Percentiles rank a stretch among this genome's conserved stretches.
Evolutionary conservation across 78 protist genomes (phyloP).

Genomic region (Monocercomonoides exilis): DNA sequence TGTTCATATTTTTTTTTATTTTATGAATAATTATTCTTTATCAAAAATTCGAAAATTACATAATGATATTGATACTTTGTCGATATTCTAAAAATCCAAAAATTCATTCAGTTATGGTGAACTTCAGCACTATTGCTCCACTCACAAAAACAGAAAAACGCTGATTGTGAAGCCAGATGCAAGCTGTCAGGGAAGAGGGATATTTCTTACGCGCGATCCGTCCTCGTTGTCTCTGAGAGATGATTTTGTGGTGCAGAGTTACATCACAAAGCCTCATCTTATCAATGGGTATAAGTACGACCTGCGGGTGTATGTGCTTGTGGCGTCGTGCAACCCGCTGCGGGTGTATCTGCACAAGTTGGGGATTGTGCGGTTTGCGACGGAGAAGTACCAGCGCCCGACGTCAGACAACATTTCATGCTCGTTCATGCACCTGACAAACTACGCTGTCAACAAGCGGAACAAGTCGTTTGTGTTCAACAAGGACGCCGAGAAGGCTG

Average conservation of each 20-base stretch:
- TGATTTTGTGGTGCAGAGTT: constrained; percentile 16
- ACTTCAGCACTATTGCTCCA: background rate
- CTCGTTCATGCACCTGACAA: background rate
- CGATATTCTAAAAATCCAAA: no score
- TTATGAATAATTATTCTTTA: no score
- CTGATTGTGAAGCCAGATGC: constrained; percentile 37
- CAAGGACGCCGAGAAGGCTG: background rate
- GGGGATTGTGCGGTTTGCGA: background rate
- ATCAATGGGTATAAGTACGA: constrained; percentile 13
- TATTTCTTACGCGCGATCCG: constrained; percentile 11
- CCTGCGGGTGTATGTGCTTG: background rate
- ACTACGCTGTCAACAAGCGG: constrained; percentile 14
- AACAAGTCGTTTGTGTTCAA: background rate
- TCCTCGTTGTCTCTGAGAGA: background rate
- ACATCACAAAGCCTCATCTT: background rate
- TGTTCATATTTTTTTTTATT: background rate
- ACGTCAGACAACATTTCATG: background rate
- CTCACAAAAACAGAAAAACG: background rate
- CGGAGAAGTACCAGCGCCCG: background rate
- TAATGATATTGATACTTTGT: no score
- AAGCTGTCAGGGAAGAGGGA: constrained; percentile 39
- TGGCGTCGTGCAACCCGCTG: background rate
- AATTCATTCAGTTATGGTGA: background rate
- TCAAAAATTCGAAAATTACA: no score
- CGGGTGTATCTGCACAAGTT: background rate